These are phyloP conservation scores for Allium sativum DNA, from an alignment of 106 monocot genomes.

Conservation along the genomic window DNA sequence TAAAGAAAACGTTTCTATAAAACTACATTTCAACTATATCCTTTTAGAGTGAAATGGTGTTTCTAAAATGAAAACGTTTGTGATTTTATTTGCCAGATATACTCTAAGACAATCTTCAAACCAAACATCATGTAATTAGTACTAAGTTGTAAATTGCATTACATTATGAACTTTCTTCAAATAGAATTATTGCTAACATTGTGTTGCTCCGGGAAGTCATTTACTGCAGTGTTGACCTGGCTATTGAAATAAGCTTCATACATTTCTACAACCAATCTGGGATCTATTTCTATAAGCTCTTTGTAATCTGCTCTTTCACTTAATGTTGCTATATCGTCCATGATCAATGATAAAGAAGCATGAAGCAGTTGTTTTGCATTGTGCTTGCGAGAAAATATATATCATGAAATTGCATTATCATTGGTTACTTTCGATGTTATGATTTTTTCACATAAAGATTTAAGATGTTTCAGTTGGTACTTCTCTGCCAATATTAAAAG, in stretches of 20 bases:
- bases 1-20: too few relatives aligned
- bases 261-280: constrained; percentile 34
- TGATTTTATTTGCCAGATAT: too few relatives aligned
- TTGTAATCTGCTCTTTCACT: constrained; percentile 45
- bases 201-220: too few relatives aligned
- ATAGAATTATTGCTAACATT: too few relatives aligned
- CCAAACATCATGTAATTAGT: too few relatives aligned
- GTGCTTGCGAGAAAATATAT: constrained; percentile 65
- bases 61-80: too few relatives aligned
- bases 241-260: constrained; percentile 17
- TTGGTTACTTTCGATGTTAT: constrained; percentile 77
- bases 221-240: constrained; percentile 16
- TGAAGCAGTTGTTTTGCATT: constrained; percentile 59
- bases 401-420: constrained; percentile 61
- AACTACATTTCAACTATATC: too few relatives aligned
- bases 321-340: constrained; percentile 66
- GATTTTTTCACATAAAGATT: constrained; percentile 74
- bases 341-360: constrained; percentile 46
- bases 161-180: too few relatives aligned
- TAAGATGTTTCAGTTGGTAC: constrained; percentile 91
- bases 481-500: constrained; percentile 75
- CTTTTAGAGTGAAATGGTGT: too few relatives aligned
- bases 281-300: constrained; percentile 77
- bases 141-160: too few relatives aligned
- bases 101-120: too few relatives aligned